A percentile compares a stretch with the other conserved stretches of the same genome.
Conservation (phyloP, 2,329 filamentous ascomycete genomes). For the Elsinoe arachidis region DNA sequence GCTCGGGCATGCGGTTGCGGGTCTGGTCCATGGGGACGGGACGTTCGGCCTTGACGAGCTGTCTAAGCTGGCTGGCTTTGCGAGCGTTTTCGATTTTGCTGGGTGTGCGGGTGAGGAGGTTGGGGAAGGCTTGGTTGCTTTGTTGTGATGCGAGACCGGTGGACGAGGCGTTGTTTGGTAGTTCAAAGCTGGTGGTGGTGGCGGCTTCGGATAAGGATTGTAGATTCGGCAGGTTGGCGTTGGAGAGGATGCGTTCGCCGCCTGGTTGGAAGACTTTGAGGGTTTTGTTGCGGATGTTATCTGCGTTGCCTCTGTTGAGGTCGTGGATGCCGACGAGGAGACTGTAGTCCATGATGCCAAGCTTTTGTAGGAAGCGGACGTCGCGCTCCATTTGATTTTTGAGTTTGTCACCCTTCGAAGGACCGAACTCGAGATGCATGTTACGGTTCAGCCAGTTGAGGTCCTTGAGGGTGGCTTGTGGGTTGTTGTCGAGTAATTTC, state of each 20-base stretch:
- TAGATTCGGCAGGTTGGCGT: conserved; percentile 36
- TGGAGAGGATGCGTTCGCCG: conserved; percentile 43
- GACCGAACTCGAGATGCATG: conserved; percentile 77
- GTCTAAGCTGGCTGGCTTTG: conserved; percentile 81
- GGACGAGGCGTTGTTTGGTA: conserved; percentile 15
- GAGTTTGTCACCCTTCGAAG: conserved; percentile 80
- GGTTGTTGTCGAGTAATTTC: conserved; percentile 78
- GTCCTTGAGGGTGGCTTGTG: conserved; percentile 88
- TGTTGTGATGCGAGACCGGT: conserved; percentile 4
- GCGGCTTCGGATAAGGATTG: conserved; percentile 5
- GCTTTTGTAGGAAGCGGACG: conserved; percentile 72
- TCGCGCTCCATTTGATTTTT: conserved; percentile 82
- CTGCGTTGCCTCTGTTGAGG: conserved; percentile 80
- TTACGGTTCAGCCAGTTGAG: conserved; percentile 89
- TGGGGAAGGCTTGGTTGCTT: conserved; percentile 44
- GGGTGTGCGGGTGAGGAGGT: conserved; percentile 74
- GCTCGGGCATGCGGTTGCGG: conserved; percentile 75
- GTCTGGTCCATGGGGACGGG: conserved; percentile 87
- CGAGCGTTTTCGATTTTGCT: conserved; percentile 87
- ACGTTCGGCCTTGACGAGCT: conserved; percentile 86
- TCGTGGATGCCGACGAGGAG: conserved; percentile 93
- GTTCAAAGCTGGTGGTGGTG: conserved; percentile 18
- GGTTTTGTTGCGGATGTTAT: conserved; percentile 83
- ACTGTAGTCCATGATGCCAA: conserved; percentile 99
- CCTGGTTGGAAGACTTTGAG: conserved; percentile 90